Base-by-base conservation (phyloP, 1,284 basidiomycete species). In the Omphalotus olearius region DNA sequence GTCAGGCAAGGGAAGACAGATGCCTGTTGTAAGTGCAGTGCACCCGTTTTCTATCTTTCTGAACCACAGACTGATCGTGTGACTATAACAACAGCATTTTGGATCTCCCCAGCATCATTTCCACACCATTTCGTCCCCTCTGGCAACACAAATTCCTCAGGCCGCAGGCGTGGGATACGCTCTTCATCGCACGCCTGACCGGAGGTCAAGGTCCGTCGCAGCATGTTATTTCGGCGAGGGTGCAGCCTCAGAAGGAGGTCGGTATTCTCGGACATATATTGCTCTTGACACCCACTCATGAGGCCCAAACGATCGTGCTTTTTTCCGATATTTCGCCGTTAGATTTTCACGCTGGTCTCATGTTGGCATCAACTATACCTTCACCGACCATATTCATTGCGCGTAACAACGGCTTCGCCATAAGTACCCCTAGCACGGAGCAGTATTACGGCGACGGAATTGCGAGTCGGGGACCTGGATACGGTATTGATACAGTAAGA, bases 81-180 rank as follows among this genome's bases (percentile, higher is more conserved):
- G 28, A 28, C 35, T 42, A 42, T 54, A 44, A 7, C 20, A 33
- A 26, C 52, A 91, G 88, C 94, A 98, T 64, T 93, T 94, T 66
- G 90, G 91, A 6, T 93, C 92, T 4, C 77, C 80, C 1, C 71
- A 84, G 52, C 81, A 89, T 57, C 93, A 96, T 65, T 96, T 96
- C 66, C 91, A 95, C 68, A 93, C 91, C 26, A 95, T 98, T 57
- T 96, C 93, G 3, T 93, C 91, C 9, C 91, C 94, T 0, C 76
- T 98, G n/a, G 91, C 89, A 1, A 98, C 94, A 0, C 94, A 98
- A 69, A 93, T 98, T 57, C 95, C 94, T 0, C 93, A 97, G 69
- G 95, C 93, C 6, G 93, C 94, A 0, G 95, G 95, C 4, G 91
- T 96, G 4, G 94, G 82, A 0, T 97, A 91, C 64, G 92, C 93